Evolutionary conservation across 805 yeast species (phyloP).

Genomic region (Naumovozyma dairenensis): DNA sequence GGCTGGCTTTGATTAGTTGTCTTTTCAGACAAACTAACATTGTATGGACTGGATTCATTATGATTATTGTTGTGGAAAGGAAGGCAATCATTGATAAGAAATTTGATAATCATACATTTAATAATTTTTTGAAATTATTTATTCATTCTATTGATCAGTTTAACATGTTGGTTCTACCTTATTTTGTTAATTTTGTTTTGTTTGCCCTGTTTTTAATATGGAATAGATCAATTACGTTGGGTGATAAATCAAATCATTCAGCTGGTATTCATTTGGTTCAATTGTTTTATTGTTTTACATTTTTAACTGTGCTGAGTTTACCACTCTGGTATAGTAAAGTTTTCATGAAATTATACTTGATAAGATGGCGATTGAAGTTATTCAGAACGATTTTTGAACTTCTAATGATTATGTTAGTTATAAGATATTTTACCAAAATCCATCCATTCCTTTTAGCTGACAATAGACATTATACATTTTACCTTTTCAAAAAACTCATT

Average conservation of each 20-base stretch:
- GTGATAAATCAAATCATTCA: constrained; percentile 81
- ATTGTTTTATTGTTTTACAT: constrained; percentile 63
- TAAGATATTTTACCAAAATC: constrained; percentile 55
- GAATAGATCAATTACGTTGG: constrained; percentile 83
- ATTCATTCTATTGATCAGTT: constrained; percentile 31
- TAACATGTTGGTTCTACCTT: constrained; percentile 37
- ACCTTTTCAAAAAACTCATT: constrained; percentile 63
- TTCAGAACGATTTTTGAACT: constrained; percentile 26
- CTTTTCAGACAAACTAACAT: constrained; percentile 86
- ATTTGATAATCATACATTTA: constrained; percentile 29
- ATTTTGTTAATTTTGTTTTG: constrained; percentile 36
- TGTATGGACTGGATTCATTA: constrained; percentile 65
- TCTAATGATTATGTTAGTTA: constrained; percentile 34
- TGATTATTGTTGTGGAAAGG: constrained; percentile 45
- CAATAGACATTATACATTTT: constrained; percentile 88
- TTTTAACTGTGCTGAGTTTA: constrained; percentile 52
- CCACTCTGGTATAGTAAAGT: constrained; percentile 60
- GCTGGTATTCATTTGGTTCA: constrained; percentile 69
- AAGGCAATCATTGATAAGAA: constrained; percentile 34
- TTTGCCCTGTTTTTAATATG: constrained; percentile 49
- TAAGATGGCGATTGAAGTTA: constrained; percentile 22
- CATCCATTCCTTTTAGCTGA: constrained; percentile 93
- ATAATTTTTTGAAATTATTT: constrained; percentile 33
- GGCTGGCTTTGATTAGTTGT: constrained; percentile 53
- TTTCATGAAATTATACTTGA: constrained; percentile 33